These are phyloP conservation scores for Backusella luteola DNA, from an alignment of 192 early-diverging fungal genomes.

Conservation along the genomic window DNA sequence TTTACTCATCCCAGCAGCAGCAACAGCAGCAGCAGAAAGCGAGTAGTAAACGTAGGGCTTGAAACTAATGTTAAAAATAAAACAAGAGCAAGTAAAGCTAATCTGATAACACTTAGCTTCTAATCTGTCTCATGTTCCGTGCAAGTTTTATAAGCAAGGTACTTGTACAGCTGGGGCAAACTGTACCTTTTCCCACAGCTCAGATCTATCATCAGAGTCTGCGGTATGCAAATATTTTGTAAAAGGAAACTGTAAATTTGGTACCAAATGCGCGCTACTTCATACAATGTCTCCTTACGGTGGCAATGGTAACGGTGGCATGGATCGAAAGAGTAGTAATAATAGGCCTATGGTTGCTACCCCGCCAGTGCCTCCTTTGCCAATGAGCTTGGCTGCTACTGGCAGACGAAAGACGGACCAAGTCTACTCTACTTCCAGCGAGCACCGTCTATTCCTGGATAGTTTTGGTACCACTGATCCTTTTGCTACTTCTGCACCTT, in stretches of 20 bases:
- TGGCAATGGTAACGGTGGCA: neutral
- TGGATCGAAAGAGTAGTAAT: neutral
- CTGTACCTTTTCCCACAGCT: conserved; percentile 71
- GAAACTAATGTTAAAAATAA: neutral
- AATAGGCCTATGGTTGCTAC: no score
- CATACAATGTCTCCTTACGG: conserved; percentile 37
- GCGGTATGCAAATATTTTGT: conserved; percentile 72
- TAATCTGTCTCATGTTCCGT: conserved; percentile 61
- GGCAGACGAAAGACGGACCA: conserved; percentile 13
- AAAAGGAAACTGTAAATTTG: conserved; percentile 82
- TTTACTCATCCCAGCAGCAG: neutral
- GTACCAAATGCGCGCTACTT: conserved; percentile 66
- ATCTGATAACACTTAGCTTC: conserved; percentile 24
- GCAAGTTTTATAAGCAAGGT: conserved; percentile 75
- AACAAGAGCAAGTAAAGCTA: neutral
- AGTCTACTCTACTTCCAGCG: neutral
- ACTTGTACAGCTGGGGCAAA: conserved; percentile 72
- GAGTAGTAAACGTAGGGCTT: neutral
- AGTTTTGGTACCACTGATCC: neutral
- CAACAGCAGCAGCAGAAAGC: neutral
- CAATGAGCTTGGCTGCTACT: neutral
- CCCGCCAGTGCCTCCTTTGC: neutral
- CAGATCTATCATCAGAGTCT: conserved; percentile 56
- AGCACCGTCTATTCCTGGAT: conserved; percentile 1
- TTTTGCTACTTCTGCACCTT: conserved; percentile 5